Evolutionary conservation across 1,284 basidiomycete genomes (phyloP), one percentile per base, ranked within the genome.

Genomic region (Gymnopus androsaceus): DNA sequence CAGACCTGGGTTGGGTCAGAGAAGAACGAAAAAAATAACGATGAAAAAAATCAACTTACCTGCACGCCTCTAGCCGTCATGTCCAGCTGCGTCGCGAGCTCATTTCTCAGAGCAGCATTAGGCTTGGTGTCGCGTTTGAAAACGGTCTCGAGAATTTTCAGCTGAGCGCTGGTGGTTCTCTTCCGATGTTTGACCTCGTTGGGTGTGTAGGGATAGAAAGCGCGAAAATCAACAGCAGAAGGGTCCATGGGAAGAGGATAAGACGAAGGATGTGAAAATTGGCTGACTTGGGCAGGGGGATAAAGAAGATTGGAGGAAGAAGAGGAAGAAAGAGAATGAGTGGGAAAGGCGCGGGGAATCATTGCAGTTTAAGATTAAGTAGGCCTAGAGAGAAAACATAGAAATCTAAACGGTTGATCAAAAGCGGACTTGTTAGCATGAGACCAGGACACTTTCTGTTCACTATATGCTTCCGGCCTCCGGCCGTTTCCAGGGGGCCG

Each of bases 51-150:
- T 49, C 38, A 54, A 72, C 85, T 65, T 61, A 95, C 94, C 81
- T 98, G 95, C 2, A 98, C 92, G 41, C 93, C 93, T 58, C 95
- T 79, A 23, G 93, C 85, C 19, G 91, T 92, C 94, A 98, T 98
- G 60, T 87, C 88, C 47, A 97, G 83, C 72, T 93, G 80, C 7
- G 79, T 75, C 0, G 94, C 90, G 48, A 98, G 82, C 61, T 84
- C 78, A 67, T 90, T 91, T 62, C 95, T 82, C 44, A 90, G 75
- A 14, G 80, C 75, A 51, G 88, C 90, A 70, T 94, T 94, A 15
- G 95, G 95, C 70, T 97, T 96, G 44, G 92, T 91, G 72, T 94
- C 92, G 61, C 81, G 79, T 64, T 84, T 83, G 73, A 95, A 97
- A 64, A 93, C 82, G 58, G 82, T 79, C 72, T 97, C 94, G 61